Percentiles rank a stretch among this genome's conserved stretches.
Conservation (phyloP, 352 stramenopile species). For the Globisporangium abappressorium region DNA sequence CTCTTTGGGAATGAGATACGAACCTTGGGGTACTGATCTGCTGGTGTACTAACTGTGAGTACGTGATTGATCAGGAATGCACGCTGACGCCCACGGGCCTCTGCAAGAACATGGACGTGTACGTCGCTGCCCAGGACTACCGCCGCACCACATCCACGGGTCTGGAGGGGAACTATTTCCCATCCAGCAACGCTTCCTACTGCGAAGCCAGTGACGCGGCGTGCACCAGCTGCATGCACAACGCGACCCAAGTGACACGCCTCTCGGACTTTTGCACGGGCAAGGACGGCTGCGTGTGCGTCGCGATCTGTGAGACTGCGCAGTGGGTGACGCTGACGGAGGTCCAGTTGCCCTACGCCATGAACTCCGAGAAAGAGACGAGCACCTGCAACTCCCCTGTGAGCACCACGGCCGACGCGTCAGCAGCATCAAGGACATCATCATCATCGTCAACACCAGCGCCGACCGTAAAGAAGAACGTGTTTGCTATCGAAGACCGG, state of each 20-base stretch:
- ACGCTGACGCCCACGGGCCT: conserved; percentile 26
- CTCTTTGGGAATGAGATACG: background rate
- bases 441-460: background rate
- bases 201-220: conserved; percentile 18
- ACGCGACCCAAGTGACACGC: background rate
- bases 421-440: background rate
- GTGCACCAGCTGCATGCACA: conserved; percentile 17
- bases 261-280: conserved; percentile 28
- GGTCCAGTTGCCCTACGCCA: conserved; percentile 15
- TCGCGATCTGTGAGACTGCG: conserved; percentile 30
- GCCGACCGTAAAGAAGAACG: conserved; percentile 19
- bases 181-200: conserved; percentile 21
- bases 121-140: conserved; percentile 27
- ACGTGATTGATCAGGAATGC: conserved; percentile 16
- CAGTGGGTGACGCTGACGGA: conserved; percentile 26
- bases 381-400: conserved; percentile 10
- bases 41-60: background rate
- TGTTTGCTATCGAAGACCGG: conserved; percentile 26
- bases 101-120: conserved; percentile 18
- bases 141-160: conserved; percentile 6
- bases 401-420: background rate
- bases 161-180: conserved; percentile 20
- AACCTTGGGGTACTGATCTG: background rate
- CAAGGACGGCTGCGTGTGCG: conserved; percentile 29
- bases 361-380: conserved; percentile 12